Conservation (phyloP, 176 grass and related monocot species). For the Carex cristatella region DNA sequence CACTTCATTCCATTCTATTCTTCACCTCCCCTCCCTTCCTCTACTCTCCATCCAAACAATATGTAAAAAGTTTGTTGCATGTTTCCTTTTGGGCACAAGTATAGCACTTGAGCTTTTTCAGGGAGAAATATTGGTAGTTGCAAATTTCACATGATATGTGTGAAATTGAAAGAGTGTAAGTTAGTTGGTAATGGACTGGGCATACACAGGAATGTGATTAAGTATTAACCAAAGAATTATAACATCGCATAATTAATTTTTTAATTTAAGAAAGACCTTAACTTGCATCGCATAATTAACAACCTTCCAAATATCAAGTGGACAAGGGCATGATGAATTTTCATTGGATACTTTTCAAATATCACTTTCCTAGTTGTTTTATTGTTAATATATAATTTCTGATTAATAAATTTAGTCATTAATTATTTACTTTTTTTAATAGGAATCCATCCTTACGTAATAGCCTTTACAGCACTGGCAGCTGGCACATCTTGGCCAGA, state of each 20-base stretch:
- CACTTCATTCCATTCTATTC: too few relatives aligned
- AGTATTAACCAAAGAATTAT: neutral
- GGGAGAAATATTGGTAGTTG: neutral
- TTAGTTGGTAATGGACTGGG: neutral
- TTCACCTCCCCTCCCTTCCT: too few relatives aligned
- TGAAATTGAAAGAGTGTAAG: neutral
- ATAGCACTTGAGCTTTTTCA: neutral
- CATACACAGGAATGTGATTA: neutral
- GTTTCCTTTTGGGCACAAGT: neutral
- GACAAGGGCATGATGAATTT: neutral
- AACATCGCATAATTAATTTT: neutral
- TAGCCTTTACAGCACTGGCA: conserved; percentile 88
- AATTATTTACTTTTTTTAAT: conserved; percentile 11
- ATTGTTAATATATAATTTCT: neutral
- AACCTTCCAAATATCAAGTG: neutral
- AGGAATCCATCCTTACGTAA: conserved; percentile 87
- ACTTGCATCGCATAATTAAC: neutral
- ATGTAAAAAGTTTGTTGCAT: neutral
- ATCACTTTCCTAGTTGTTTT: neutral
- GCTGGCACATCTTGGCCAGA: conserved; percentile 91
- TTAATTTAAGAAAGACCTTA: neutral
- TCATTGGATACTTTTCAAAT: neutral
- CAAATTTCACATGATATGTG: neutral
- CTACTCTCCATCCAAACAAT: too few relatives aligned
- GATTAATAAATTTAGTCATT: neutral